phyloP scores from a whole-genome alignment of 164 flowering plant species.

The Chimonanthus salicifolius region DNA sequence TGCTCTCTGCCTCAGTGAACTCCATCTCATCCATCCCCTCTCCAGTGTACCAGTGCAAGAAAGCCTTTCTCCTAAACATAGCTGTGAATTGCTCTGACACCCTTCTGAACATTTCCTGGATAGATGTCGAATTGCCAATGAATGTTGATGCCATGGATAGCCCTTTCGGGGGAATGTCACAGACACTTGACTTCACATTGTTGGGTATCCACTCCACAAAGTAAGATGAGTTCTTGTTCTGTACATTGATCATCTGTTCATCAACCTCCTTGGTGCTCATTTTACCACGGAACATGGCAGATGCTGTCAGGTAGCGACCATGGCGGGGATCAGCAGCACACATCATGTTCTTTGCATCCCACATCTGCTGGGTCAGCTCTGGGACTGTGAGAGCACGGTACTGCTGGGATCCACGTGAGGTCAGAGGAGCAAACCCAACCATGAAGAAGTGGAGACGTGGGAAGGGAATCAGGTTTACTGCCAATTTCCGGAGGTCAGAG shows the following conservation, averaged over 20 bases:
- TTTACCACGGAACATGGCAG: conserved; percentile 48
- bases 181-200: conserved; percentile 44
- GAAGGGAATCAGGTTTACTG: conserved; percentile 49
- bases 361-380: conserved; percentile 58
- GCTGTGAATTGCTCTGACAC: conserved; percentile 51
- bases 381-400: conserved; percentile 44
- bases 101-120: conserved; percentile 49
- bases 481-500: conserved; percentile 48
- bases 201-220: conserved; percentile 50
- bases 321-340: conserved; percentile 49
- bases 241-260: conserved; percentile 46
- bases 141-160: conserved; percentile 45
- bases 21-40: conserved; percentile 58
- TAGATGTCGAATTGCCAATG: conserved; percentile 46
- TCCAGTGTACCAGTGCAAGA: conserved; percentile 51
- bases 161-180: conserved; percentile 43
- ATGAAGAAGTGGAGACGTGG: conserved; percentile 58
- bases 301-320: conserved; percentile 45
- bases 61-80: conserved; percentile 53
- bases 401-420: conserved; percentile 48
- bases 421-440: conserved; percentile 56
- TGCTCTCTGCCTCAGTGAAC: conserved; percentile 39
- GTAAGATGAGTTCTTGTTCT: conserved; percentile 49
- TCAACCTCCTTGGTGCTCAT: conserved; percentile 57
- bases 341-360: conserved; percentile 59